Evolutionary conservation across 352 stramenopile genomes (phyloP).

Genomic region (Lagenidium giganteum): DNA sequence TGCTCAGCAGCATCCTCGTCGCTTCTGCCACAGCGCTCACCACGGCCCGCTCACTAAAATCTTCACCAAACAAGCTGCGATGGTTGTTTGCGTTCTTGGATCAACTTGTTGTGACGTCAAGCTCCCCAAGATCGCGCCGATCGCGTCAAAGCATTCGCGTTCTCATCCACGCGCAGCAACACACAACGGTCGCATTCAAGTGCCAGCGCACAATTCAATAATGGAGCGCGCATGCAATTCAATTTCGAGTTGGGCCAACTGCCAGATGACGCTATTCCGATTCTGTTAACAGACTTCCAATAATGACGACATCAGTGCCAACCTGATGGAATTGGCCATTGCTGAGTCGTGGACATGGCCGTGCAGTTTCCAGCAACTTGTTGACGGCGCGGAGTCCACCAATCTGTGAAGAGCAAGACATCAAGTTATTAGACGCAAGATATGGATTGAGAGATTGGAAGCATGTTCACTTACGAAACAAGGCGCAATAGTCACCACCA

Average conservation of each 20-base stretch:
- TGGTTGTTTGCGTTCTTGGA: too few relatives aligned
- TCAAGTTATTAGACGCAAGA: background rate
- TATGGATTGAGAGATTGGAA: background rate
- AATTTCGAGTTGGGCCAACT: too few relatives aligned
- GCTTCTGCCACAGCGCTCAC: constrained; percentile 1
- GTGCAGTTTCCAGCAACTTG: constrained; percentile 13
- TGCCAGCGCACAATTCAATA: too few relatives aligned
- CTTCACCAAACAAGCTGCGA: constrained; percentile 6
- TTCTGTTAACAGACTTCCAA: constrained; percentile 22
- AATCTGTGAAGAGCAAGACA: constrained; percentile 24
- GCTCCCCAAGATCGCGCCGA: too few relatives aligned
- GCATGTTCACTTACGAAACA: constrained; percentile 68
- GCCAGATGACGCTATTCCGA: too few relatives aligned
- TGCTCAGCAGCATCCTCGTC: too few relatives aligned
- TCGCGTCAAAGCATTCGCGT: too few relatives aligned
- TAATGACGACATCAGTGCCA: constrained; percentile 42
- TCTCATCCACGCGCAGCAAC: too few relatives aligned
- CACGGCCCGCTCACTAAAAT: too few relatives aligned
- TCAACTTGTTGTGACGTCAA: too few relatives aligned
- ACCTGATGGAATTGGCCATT: constrained; percentile 28
- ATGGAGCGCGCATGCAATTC: too few relatives aligned
- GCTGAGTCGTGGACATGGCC: constrained; percentile 27
- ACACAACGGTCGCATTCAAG: too few relatives aligned
- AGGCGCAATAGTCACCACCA: constrained; percentile 76
- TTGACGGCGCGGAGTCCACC: constrained; percentile 48